Evolutionary conservation across 1,284 basidiomycete species (phyloP), one percentile per base, ranked within the genome.

Genomic region (Boletellus sp.): DNA sequence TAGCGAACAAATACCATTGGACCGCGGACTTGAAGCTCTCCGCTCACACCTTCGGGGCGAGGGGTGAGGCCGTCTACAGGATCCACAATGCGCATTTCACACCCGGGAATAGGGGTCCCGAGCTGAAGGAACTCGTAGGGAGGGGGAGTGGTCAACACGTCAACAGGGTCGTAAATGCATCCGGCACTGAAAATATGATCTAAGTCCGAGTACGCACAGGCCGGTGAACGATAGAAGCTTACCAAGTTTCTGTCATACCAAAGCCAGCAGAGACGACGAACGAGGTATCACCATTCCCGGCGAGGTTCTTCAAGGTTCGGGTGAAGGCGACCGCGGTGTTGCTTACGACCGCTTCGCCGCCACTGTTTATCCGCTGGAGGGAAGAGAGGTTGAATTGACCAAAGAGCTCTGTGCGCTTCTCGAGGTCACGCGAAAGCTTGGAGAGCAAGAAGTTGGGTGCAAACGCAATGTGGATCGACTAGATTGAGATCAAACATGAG

Each of bases 211-310:
- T 20, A 2, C 5, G 22, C 0, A 5, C 4, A 17, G 6, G 8
- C 8, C 4, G 2, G 27, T 25, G 27, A 1, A 8, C n/a, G 9
- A 0, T 1, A 17, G 2, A 3, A 33, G 43, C 63, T 34, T 44
- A 63, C 65, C 65, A 67, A 5, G 73, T 73, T 49, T 73, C 73
- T 1, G 67, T 74, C 73, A 73, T 73, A 35, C 73, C 73, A 32
- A 73, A 73, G 5, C 72, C 73, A 6, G 67, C 61, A 25, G 70
- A 60, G 20, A 74, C 60, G 13, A 55, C 58, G 41, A 69, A 66
- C n/a, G 61, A 51, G 20, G 43, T 39, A 20, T 62, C 27, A 1
- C 68, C 60, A 8, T 58, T 40, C 36, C 48, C 63, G 0, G 62
- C 52, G 37, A 66, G 64, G 3, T 53, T 55, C 52, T 60, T 70